Base-by-base conservation (phyloP, 257 asterid species). In the Buddleja alternifolia region DNA sequence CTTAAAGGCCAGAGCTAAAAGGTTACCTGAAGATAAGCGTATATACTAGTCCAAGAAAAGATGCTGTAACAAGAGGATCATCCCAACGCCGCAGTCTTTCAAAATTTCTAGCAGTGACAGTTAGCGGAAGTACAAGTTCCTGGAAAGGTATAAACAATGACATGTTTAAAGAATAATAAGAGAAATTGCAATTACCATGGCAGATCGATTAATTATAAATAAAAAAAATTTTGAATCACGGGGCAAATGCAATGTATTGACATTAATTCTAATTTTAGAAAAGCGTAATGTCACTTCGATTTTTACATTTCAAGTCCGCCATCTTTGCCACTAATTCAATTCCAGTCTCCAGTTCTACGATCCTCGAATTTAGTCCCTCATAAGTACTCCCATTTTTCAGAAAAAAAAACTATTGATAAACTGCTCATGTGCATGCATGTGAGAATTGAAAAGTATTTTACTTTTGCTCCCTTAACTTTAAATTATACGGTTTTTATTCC, bases 81-180 rank as follows among this genome's bases (percentile, higher is more conserved):
- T 94, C 97, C 99, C 99, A 94, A 36, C 80, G 79, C 78, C 97
- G 79, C 12, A 94, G 85, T 62, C 85, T 73, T 65, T 94, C 96
- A 17, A 91, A 84, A 75, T 76, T 87, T 53, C 76, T 79, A 4
- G 81, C 88, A 17, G 82, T 65, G 65, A 88, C 20, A 64, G 93
- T 86, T 67, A 89, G 55, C 56, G 99, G 99, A 74, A 94, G 85
- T 69, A 86, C 75, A 46, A 94, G 96, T 79, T 94, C 99, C 99
- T 93, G 84, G 25, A 63, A 36, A 74, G 60, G 44, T 51, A 66
- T 63, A 42, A 54, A 20, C 6, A 53, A 73, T 17, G 54, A 63
- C 9, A 61, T 19, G 11, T 46, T 25, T 10, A 59, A 15, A n/a
- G 32, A 7, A 34, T 19, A n/a, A 67, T 23, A 23, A 29, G 50